Evolutionary conservation across 495 filamentous ascomycete species (phyloP).

Genomic region (Ramalina peruviana): DNA sequence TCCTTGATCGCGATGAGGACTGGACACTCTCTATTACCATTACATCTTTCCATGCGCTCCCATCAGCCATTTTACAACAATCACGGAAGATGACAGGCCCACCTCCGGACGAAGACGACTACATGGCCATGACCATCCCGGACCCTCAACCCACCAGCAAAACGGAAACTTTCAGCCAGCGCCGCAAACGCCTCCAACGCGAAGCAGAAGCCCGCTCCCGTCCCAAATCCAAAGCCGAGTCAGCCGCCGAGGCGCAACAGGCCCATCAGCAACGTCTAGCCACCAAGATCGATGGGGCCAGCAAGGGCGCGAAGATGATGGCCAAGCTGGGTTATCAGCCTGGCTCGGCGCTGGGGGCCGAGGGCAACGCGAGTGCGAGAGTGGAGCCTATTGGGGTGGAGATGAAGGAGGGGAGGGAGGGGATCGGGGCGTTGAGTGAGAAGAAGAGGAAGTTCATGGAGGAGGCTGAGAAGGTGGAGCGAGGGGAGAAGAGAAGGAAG

Average conservation of each 20-base stretch:
- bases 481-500: conserved; percentile 43
- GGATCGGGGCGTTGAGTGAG: conserved; percentile 73
- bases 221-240: conserved; percentile 71
- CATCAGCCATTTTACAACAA: too few species aligned
- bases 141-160: conserved; percentile 29
- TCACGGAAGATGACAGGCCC: not conserved
- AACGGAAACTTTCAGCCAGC: conserved; percentile 44
- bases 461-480: conserved; percentile 38
- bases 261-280: conserved; percentile 63
- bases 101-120: conserved; percentile 42
- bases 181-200: conserved; percentile 37
- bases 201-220: conserved; percentile 46
- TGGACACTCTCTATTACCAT: too few species aligned
- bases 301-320: conserved; percentile 92
- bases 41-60: not conserved
- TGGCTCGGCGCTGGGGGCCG: conserved; percentile 49
- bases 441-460: conserved; percentile 69
- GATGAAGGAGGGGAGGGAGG: conserved; percentile 69
- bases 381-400: conserved; percentile 54
- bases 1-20: too few species aligned
- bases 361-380: conserved; percentile 19
- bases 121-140: conserved; percentile 49
- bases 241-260: conserved; percentile 49
- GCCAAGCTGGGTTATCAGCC: conserved; percentile 81
- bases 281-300: conserved; percentile 46